Percentiles rank a stretch among this genome's conserved stretches.
Conservation (phyloP, 768 basidiomycete genomes). For the Boletus fagicola region DNA sequence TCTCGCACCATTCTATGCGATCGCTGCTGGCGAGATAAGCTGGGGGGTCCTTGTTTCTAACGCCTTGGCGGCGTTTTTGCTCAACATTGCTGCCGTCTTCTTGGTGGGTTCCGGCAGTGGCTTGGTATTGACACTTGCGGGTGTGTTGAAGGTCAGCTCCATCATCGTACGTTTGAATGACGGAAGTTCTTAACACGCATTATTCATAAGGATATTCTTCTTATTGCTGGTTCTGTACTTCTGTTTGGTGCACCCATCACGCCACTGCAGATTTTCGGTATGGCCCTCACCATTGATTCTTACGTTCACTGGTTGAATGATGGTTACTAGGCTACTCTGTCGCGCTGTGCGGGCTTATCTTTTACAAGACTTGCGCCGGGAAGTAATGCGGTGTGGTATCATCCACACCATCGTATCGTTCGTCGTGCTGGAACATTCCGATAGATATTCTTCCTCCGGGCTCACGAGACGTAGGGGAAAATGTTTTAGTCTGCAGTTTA, state of each 20-base stretch:
- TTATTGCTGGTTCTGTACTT: conserved; percentile 87
- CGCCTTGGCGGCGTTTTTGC: conserved; percentile 80
- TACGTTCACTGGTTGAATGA: background rate
- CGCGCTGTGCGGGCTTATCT: conserved; percentile 77
- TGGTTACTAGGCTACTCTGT: conserved; percentile 70
- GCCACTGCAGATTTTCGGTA: conserved; percentile 80
- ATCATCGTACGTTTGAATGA: background rate
- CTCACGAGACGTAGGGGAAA: background rate
- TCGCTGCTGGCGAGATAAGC: conserved; percentile 53
- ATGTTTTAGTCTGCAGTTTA: background rate
- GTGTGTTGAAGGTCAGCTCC: conserved; percentile 78
- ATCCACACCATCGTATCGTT: too few relatives aligned
- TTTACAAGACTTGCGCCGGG: conserved; percentile 76
- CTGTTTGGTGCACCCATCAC: conserved; percentile 81
- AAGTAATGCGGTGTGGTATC: conserved; percentile 38
- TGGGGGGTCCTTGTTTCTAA: conserved; percentile 76
- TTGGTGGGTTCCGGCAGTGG: conserved; percentile 87
- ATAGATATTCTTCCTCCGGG: background rate
- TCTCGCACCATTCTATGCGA: conserved; percentile 75
- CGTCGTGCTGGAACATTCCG: background rate
- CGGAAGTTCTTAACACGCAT: conserved; percentile 11
- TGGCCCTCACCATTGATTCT: conserved; percentile 17
- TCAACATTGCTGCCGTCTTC: conserved; percentile 94
- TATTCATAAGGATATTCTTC: conserved; percentile 74
- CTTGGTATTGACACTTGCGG: conserved; percentile 87